phyloP scores from a whole-genome alignment of 2,329 filamentous ascomycete species.

The Trichoderma endophyticum region DNA sequence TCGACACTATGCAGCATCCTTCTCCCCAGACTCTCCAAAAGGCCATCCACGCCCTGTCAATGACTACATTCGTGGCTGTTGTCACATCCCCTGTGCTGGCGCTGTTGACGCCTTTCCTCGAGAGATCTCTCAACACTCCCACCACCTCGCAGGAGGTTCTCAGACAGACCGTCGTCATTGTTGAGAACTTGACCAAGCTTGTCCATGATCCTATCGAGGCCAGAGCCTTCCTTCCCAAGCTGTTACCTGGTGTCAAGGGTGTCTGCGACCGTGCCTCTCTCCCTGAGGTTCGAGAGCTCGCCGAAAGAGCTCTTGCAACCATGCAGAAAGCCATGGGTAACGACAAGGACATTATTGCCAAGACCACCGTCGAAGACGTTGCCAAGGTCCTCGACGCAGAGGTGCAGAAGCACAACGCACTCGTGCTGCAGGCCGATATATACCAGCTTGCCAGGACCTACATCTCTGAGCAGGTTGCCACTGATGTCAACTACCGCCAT shows the following conservation, averaged over 20 bases:
- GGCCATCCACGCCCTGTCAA: conserved; percentile 92
- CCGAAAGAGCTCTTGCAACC: conserved; percentile 73
- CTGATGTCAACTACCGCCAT: conserved; percentile 81
- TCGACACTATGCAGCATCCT: conserved; percentile 94
- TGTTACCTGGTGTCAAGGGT: conserved; percentile 87
- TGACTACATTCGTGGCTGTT: conserved; percentile 97
- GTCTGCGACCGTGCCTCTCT: conserved; percentile 86
- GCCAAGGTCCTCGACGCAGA: conserved; percentile 70
- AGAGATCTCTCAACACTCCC: conserved; percentile 89
- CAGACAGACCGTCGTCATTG: conserved; percentile 91
- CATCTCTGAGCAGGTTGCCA: conserved; percentile 78
- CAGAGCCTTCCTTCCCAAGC: conserved; percentile 88
- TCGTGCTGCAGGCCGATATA: conserved; percentile 57
- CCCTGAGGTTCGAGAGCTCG: conserved; percentile 90
- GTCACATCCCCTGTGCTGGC: conserved; percentile 95
- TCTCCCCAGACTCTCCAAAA: conserved; percentile 86
- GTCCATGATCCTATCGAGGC: conserved; percentile 95
- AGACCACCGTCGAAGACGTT: conserved; percentile 70
- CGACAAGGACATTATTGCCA: conserved; percentile 63
- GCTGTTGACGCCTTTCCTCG: conserved; percentile 88
- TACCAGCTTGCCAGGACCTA: conserved; percentile 70
- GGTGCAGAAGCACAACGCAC: conserved; percentile 65
- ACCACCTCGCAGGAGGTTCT: conserved; percentile 90
- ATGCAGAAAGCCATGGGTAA: conserved; percentile 92
- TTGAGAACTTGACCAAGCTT: conserved; percentile 96